Base-by-base conservation (phyloP, 2,329 filamentous ascomycete species). In the Tolypocladium ovalisporum region DNA sequence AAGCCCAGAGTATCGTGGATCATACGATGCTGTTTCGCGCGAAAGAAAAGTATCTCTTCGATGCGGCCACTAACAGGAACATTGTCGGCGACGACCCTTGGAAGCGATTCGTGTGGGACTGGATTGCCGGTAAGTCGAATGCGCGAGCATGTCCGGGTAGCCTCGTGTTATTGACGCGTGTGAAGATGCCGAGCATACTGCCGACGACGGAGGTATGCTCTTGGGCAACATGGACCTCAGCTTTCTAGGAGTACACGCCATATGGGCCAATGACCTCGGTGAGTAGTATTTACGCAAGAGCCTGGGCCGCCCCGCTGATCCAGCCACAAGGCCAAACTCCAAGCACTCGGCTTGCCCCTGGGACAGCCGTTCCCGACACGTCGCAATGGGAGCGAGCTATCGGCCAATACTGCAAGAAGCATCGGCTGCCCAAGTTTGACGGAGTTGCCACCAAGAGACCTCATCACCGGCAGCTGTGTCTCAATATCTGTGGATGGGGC, bases 21-120 rank as follows among this genome's bases (percentile, higher is more conserved):
- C 79, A 86, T 60, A 69, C 76, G 4, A 84, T 85, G 76, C 70
- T 86, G 12, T 70, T 82, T 40, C 80, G 84, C 19, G 81, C 83
- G 9, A 81, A 80, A 60, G 82, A 84, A 62, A 79, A 76, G 56
- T 87, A 87, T 60, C 71, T 86, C 0, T 85, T 87, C 60, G 76
- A 91, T 64, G 84, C 83, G 58, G 71, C 73, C 19, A 79, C 75
- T 53, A 94, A 94, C 65, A 80, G 81, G 60, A 72, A 78, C 7
- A 80, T 92, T n/a, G 79, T 88, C 1, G 75, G 79, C 7, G 87
- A 90, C 59, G 86, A 92, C 64, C 82, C 81, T 35, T 89, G 88
- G 82, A 75, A 93, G n/a, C 80, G 84, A 58, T 86, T 88, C 57
- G 75, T 89, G n/a, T 95, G 90, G 90, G 81, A 84, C 52, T 89